Conservation (phyloP, 345 rosid genomes). For the Jatropha curcas region DNA sequence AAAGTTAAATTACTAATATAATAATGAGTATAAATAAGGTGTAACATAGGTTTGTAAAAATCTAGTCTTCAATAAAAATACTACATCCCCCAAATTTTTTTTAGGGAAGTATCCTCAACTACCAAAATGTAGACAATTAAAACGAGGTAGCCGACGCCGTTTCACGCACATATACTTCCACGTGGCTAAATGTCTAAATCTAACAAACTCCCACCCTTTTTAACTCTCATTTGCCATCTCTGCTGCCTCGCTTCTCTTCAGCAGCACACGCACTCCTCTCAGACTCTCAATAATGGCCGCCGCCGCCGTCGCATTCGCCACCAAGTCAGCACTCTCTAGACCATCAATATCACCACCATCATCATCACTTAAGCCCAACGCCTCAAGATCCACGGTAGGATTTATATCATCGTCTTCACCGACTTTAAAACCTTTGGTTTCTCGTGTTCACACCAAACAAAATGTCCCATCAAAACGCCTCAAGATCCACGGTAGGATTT, state of each 20-base stretch:
- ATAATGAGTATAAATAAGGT: too few relatives aligned
- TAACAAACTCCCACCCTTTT: neutral
- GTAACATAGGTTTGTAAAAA: too few relatives aligned
- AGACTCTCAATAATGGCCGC: neutral
- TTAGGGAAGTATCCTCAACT: too few relatives aligned
- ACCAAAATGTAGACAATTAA: neutral
- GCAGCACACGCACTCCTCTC: neutral
- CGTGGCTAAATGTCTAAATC: constrained; percentile 11
- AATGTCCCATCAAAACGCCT: neutral
- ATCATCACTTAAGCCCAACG: neutral
- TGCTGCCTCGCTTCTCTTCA: neutral
- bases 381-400: neutral
- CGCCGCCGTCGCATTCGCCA: constrained; percentile 1
- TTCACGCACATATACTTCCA: neutral
- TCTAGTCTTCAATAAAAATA: too few relatives aligned
- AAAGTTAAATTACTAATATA: too few relatives aligned
- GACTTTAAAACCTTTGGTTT: neutral
- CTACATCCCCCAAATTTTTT: too few relatives aligned
- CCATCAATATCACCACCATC: neutral
- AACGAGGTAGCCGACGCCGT: neutral
- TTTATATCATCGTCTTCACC: neutral
- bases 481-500: constrained; percentile 8
- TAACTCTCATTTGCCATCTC: neutral
- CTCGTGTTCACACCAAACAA: neutral
- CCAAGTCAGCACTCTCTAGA: neutral